phyloP scores from a whole-genome alignment of 345 rosid species.

The Brassica nigra region DNA sequence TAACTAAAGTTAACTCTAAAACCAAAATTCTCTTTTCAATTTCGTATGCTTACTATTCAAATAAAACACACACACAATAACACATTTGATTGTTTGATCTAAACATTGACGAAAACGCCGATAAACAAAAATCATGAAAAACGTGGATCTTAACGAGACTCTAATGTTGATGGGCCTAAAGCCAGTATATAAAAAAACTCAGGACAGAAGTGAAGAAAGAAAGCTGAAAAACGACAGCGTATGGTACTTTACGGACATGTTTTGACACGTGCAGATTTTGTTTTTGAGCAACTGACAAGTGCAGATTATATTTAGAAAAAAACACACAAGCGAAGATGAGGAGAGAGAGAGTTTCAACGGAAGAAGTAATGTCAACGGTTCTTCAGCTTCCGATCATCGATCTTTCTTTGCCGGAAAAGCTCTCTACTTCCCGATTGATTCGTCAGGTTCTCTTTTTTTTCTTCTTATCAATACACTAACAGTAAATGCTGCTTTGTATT shows the following conservation, averaged over 20 bases:
- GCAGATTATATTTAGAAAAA: background rate
- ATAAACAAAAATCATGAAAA: too few species aligned
- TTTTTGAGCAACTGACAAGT: background rate
- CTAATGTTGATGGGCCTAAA: background rate
- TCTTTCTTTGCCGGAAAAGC: constrained; percentile 48
- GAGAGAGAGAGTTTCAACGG: background rate
- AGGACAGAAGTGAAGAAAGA: background rate
- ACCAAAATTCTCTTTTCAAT: background rate
- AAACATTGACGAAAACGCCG: too few species aligned
- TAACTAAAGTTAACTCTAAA: background rate
- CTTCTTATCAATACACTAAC: background rate
- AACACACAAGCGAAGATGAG: background rate
- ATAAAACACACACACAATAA: background rate
- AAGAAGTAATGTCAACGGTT: constrained; percentile 6
- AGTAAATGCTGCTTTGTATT: background rate
- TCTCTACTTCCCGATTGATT: constrained; percentile 46
- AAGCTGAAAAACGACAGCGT: background rate
- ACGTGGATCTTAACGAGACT: background rate
- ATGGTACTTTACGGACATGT: background rate
- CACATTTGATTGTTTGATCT: background rate
- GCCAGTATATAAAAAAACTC: background rate
- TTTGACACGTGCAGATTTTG: background rate
- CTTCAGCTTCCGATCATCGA: constrained; percentile 56
- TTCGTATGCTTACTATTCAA: background rate
- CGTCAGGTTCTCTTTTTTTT: constrained; percentile 51